Percentiles rank a stretch among this genome's conserved stretches.
phyloP scores from a whole-genome alignment of 805 yeast species.

The Wickerhamomyces hampshirensis region DNA sequence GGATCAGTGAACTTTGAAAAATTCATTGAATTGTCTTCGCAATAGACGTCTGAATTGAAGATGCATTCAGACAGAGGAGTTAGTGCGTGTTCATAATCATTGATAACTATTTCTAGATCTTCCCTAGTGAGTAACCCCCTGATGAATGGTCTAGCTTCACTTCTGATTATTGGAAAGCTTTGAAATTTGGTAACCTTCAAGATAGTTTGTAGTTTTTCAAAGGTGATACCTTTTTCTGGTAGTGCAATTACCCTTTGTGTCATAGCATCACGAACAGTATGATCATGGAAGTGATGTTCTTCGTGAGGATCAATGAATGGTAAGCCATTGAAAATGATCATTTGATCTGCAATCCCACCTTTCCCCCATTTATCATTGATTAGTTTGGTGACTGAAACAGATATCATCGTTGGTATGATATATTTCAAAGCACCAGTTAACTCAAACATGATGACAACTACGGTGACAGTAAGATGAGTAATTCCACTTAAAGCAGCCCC shows the following conservation, averaged over 20 bases:
- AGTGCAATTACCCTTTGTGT: constrained; percentile 36
- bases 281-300: constrained; percentile 51
- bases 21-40: constrained; percentile 11
- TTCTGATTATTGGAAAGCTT: constrained; percentile 52
- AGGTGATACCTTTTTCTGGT: constrained; percentile 32
- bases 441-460: constrained; percentile 93
- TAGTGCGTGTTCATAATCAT: constrained; percentile 28
- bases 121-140: constrained; percentile 42
- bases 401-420: constrained; percentile 94
- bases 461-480: constrained; percentile 87
- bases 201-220: constrained; percentile 30
- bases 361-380: constrained; percentile 74
- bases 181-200: constrained; percentile 32
- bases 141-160: constrained; percentile 32
- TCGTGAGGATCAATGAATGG: constrained; percentile 78
- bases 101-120: constrained; percentile 32
- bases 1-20: constrained; percentile 37
- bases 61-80: constrained; percentile 7
- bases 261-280: constrained; percentile 58
- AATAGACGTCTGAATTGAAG: constrained; percentile 3
- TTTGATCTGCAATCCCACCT: constrained; percentile 94
- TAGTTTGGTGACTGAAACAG: constrained; percentile 80
- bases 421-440: constrained; percentile 91
- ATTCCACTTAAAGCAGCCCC: constrained; percentile 94
- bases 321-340: constrained; percentile 82